Base-by-base conservation (phyloP, 129 eudicot genomes). In the Silybum marianum region DNA sequence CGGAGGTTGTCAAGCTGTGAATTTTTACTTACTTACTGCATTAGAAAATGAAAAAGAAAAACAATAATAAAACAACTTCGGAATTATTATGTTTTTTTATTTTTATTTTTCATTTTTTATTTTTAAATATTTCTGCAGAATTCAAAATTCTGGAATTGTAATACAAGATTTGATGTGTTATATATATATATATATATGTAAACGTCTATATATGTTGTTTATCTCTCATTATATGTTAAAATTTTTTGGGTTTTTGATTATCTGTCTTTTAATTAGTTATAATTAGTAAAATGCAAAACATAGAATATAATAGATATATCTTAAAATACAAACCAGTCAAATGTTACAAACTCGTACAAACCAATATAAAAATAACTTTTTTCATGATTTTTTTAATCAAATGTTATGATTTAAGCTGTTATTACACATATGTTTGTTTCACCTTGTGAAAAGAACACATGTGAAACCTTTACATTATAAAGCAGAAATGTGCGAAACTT, bases 1-100 rank as follows among this genome's bases (percentile, higher is more conserved):
- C 97, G 9, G 97, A 91, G 70, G 84, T 91, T 6, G 89, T 89
- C 63, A 91, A 91, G 93, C 91, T 91, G 66, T 91, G 82, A 86
- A 68, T 72, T 39, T 58, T 28, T 58, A 14, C 30, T 14, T 32
- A 32, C 36, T 71, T 74, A 44, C 70, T 23, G 11, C 46, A 4
- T 74, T 74, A 30, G 11, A 67, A 28, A 30, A 16, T n/a, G 36
- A 32, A 32, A 32, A 32, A 32, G 36, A 32, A 32, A 68, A 12
- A 80, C 30, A 80, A 14, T 66, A 81, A 81, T 81, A 81, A 66
- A 67, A 81, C 85, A 81, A 40, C 21, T 66, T 34, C 7, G 60
- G 38, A 26, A 14, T 60, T 58, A 32, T n/a, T 13, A 32, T 85
- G 75, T 40, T 46, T 23, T 60, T 26, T 48, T n/a, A n/a, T n/a